Evolutionary conservation across 768 basidiomycete species (phyloP).

Genomic region (Collybia mongolica): DNA sequence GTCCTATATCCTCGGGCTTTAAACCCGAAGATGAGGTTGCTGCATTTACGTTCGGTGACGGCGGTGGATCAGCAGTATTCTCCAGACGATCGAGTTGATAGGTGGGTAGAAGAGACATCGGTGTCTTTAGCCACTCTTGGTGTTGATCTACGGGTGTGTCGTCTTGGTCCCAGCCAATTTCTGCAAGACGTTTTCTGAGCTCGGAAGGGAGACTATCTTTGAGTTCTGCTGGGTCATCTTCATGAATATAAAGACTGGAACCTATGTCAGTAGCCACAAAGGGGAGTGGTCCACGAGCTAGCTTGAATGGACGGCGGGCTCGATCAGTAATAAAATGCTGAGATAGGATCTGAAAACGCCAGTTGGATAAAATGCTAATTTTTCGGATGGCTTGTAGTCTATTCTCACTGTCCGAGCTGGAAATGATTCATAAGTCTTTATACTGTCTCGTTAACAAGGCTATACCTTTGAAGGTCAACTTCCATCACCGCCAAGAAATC

Average conservation of each 20-base stretch:
- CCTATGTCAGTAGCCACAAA: constrained; percentile 80
- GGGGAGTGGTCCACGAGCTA: constrained; percentile 66
- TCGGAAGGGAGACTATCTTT: constrained; percentile 62
- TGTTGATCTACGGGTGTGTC: constrained; percentile 53
- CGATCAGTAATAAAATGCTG: constrained; percentile 63
- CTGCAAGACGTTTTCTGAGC: constrained; percentile 60
- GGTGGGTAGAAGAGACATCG: constrained; percentile 63
- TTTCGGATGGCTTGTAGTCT: constrained; percentile 54
- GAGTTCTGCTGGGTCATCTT: constrained; percentile 49
- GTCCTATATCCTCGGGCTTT: constrained; percentile 25
- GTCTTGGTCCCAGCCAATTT: constrained; percentile 76
- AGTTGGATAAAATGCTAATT: constrained; percentile 56
- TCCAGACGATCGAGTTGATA: constrained; percentile 55
- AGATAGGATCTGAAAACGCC: constrained; percentile 68
- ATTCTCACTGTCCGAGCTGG: constrained; percentile 47
- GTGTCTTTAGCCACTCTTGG: constrained; percentile 58
- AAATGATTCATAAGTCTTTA: neutral
- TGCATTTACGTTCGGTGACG: constrained; percentile 27
- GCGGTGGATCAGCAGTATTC: constrained; percentile 16
- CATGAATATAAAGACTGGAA: constrained; percentile 52
- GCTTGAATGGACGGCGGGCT: constrained; percentile 64
- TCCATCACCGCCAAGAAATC: constrained; percentile 51
- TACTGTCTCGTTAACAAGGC: neutral
- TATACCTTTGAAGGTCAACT: constrained; percentile 55
- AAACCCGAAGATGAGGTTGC: constrained; percentile 15